These are phyloP conservation scores for Conticribra weissflogii DNA, from an alignment of 108 stramenopile species.

Conservation along the genomic window DNA sequence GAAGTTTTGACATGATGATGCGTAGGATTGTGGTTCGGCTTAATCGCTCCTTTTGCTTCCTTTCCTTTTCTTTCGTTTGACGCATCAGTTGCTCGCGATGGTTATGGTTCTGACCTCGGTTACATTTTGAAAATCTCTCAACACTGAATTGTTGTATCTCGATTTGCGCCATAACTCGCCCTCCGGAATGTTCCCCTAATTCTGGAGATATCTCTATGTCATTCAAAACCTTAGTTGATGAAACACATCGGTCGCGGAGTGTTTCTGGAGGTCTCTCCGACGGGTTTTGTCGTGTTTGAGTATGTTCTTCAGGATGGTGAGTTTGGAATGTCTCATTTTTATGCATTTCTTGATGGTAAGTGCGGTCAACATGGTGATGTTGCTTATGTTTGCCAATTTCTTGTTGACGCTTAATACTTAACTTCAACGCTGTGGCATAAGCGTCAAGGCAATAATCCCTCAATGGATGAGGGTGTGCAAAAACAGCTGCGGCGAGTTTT, in stretches of 20 bases:
- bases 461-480: conserved; percentile 77
- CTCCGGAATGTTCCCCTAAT: conserved; percentile 17
- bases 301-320: too few species aligned
- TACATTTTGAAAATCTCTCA: too few species aligned
- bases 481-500: conserved; percentile 73
- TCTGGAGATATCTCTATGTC: conserved; percentile 14
- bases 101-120: conserved; percentile 7
- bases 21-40: conserved; percentile 39
- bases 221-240: background rate
- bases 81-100: background rate
- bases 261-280: conserved; percentile 8
- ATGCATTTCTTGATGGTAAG: too few species aligned
- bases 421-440: conserved; percentile 60
- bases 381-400: conserved; percentile 10
- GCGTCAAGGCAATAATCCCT: conserved; percentile 79
- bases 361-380: too few species aligned
- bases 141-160: too few species aligned
- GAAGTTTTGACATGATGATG: conserved; percentile 43
- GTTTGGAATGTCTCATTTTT: too few species aligned
- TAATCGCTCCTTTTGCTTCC: too few species aligned
- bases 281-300: conserved; percentile 22
- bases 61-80: conserved; percentile 11
- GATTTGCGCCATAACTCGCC: background rate
- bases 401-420: conserved; percentile 37
- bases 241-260: conserved; percentile 1